phyloP scores from a whole-genome alignment of 2,329 filamentous ascomycete genomes.

The Apiospora phragmitis region DNA sequence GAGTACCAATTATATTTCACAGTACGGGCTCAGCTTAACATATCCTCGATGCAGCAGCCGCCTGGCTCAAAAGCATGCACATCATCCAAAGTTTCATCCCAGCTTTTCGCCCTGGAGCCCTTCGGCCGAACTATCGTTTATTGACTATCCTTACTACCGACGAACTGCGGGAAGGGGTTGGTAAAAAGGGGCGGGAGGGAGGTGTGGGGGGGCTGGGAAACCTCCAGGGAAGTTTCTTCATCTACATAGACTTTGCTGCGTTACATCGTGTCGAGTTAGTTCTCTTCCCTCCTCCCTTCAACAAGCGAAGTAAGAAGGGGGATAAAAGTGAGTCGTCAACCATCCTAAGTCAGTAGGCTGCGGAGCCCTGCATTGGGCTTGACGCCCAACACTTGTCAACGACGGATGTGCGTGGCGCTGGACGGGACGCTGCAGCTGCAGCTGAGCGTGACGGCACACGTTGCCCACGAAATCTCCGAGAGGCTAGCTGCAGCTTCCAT shows the following conservation, averaged over 20 bases:
- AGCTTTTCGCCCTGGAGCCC: not conserved
- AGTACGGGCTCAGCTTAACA: not conserved
- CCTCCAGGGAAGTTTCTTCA: not conserved
- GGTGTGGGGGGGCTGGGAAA: not conserved
- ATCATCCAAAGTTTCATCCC: conserved; percentile 5
- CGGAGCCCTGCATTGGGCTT: conserved; percentile 8
- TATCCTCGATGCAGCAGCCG: not conserved
- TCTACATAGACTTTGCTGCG: not conserved
- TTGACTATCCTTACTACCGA: not conserved
- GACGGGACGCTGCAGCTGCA: conserved; percentile 6
- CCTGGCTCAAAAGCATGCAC: not conserved
- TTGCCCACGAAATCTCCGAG: conserved; percentile 13
- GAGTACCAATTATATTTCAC: too few relatives aligned
- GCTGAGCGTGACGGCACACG: conserved; percentile 7
- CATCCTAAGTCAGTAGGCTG: not conserved
- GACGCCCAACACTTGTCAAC: not conserved
- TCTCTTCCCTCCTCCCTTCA: not conserved
- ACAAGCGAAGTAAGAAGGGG: not conserved
- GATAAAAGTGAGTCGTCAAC: conserved; percentile 1
- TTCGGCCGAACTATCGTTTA: not conserved
- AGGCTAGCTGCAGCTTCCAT: conserved; percentile 8
- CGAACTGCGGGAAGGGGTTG: conserved; percentile 1
- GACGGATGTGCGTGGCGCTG: not conserved
- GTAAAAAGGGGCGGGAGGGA: not conserved
- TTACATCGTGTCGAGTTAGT: not conserved